Evolutionary conservation across 2,329 filamentous ascomycete genomes (phyloP).

Genomic region (Helminthosporium solani): DNA sequence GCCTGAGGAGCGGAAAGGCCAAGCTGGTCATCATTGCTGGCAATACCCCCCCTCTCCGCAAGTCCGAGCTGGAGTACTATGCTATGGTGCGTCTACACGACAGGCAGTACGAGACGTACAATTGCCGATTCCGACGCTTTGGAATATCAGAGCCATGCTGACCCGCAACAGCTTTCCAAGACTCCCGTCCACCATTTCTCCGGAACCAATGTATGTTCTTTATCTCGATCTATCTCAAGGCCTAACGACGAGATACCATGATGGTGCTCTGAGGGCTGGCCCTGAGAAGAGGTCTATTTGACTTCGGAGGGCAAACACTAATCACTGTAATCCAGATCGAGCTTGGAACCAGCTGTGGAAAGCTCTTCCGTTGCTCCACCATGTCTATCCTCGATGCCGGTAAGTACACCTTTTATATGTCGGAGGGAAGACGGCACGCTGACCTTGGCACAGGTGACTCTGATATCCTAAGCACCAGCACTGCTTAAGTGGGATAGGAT

Average conservation of each 20-base stretch:
- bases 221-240: constrained; percentile 34
- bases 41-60: constrained; percentile 97
- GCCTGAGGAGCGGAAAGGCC: constrained; percentile 81
- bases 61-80: constrained; percentile 89
- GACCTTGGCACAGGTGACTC: constrained; percentile 59
- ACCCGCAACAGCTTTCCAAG: constrained; percentile 64
- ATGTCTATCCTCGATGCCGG: constrained; percentile 97
- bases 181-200: constrained; percentile 95
- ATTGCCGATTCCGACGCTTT: too few relatives aligned
- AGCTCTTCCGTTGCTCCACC: constrained; percentile 97
- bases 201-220: constrained; percentile 92
- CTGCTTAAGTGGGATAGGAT: constrained; percentile 38
- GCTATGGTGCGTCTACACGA: constrained; percentile 15
- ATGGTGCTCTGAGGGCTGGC: constrained; percentile 54
- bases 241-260: constrained; percentile 40
- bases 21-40: constrained; percentile 95
- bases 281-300: constrained; percentile 87
- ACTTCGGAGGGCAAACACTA: constrained; percentile 86
- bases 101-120: too few relatives aligned
- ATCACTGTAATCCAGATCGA: constrained; percentile 74
- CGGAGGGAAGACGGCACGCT: constrained; percentile 7
- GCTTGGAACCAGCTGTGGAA: constrained; percentile 96
- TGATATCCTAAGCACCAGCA: constrained; percentile 84
- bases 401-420: constrained; percentile 18
- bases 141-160: background rate